These are phyloP conservation scores for Rutstroemia sydowiana DNA, from an alignment of 2,329 filamentous ascomycete species.

Conservation along the genomic window DNA sequence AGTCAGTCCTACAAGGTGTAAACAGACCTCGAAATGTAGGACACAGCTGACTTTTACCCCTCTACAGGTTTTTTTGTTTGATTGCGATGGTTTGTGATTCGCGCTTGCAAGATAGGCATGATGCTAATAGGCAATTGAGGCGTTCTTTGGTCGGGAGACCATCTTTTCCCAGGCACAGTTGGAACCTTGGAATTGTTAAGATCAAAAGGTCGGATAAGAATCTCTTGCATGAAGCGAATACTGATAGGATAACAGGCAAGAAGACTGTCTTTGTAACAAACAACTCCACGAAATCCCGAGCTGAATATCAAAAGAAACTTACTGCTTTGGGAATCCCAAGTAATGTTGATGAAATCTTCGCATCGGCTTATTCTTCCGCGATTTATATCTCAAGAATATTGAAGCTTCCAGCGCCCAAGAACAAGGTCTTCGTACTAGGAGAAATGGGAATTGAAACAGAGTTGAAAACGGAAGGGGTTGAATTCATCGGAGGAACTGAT, in stretches of 20 bases:
- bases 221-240: background rate
- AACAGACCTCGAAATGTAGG: constrained; percentile 1
- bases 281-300: constrained; percentile 94
- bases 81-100: constrained; percentile 76
- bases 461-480: constrained; percentile 68
- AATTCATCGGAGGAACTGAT: constrained; percentile 83
- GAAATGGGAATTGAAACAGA: constrained; percentile 89
- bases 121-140: constrained; percentile 42
- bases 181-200: constrained; percentile 81
- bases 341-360: constrained; percentile 85
- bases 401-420: constrained; percentile 66
- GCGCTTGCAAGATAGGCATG: background rate
- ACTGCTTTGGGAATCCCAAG: constrained; percentile 71
- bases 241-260: constrained; percentile 55
- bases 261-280: constrained; percentile 94
- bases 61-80: constrained; percentile 77
- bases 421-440: constrained; percentile 91
- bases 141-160: constrained; percentile 93
- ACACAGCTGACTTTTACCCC: constrained; percentile 14
- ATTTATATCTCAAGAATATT: constrained; percentile 95
- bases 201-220: constrained; percentile 51
- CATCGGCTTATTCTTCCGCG: constrained; percentile 82
- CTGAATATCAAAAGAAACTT: constrained; percentile 90
- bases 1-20: constrained; percentile 22
- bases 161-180: constrained; percentile 75